Base-by-base conservation (phyloP, 2,329 filamentous ascomycete genomes). In the Aspergillus pseudoglaucus region DNA sequence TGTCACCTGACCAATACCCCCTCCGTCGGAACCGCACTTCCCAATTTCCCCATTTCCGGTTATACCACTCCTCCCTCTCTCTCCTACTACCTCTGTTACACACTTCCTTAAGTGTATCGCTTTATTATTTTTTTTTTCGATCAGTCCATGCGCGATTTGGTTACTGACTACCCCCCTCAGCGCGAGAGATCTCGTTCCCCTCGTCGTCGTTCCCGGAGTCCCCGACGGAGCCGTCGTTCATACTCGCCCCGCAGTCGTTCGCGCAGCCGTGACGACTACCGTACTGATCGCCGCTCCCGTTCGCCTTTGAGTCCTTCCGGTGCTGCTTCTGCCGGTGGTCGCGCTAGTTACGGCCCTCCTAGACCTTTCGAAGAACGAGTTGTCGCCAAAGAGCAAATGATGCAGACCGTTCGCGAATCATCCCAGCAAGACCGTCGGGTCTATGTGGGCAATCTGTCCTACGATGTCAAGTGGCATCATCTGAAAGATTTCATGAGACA, bases 391-490 rank as follows among this genome's bases (percentile, higher is more conserved):
- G 90, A 95, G 73, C 85, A 90, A 70, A 96, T 95, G 89, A 94
- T 97, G 88, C 86, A 84, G 73, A 90, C 83, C 67, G 85, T 96
- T 62, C 85, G 90, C 67, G 93, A 97, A 66, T 87, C 88, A 41
- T 97, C 93, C 53, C 93, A 97, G 71, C 93, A 98, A 75, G 93
- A 98, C 79, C 91, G 93, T 67, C 90, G 93, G 59, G 93, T 98
- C 82, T 98, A 98, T 71, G 93, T 98, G 69, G 93, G 93, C 73
- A 98, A 98, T 70, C 81, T 98, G 61, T 93, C 90, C 44, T 98
- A 98, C 78, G 93, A 98, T 79, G 93, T 98, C 71, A 98, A 98
- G 79, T 98, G 93, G 93, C 91, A 97, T 78, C 93, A 97, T 67
- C 83, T 98, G 55, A 98, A 98, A 79, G 93, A 98, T 77, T 97